Base-by-base conservation (phyloP, 2,329 filamentous ascomycete species). In the Paraphoma chrysanthemicola region DNA sequence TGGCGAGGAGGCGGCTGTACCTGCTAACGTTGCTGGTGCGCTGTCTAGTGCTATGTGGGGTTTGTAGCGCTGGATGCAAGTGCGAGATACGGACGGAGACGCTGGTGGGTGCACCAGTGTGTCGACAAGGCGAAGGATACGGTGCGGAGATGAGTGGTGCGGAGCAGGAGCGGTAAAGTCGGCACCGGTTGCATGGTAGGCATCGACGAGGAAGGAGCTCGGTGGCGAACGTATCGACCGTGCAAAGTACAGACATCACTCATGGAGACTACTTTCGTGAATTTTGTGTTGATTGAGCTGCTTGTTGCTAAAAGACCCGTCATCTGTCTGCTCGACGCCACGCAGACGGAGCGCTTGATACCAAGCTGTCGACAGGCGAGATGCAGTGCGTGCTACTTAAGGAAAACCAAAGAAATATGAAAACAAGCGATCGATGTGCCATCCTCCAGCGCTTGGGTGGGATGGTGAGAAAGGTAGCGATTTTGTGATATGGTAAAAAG, bases 361-460 rank as follows among this genome's bases (percentile, higher is more conserved):
- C 57, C 57, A 69, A 70, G 65, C 68, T 72, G 58, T 55, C 55
- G 60, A 62, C 64, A 69, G 63, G 63, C 63, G 67, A 60, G 64
- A 70, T 59, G 58, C 52, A 38, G 44, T 62, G 59, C 57, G 57
- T 51, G 45, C 38, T 57, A 31, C 18, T 28, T 14, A 56, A 42
- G 41, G 30, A 56, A 56, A 59, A 28, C 51, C 39, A 48, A 38
- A 53, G 42, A 36, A 46, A 33, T 49, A 54, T 58, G 60, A 59
- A 57, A 53, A 52, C 57, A 63, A 74, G 56, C 65, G 71, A 73
- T 55, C 30, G 70, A 57, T 56, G 60, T 44, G 45, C 45, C 69
- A 68, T 60, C 67, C 64, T 72, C 73, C 70, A 76, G 71, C 71
- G 68, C 71, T 75, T 74, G 73, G 73, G 64, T 68, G 64, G 67